Evolutionary conservation across 2,329 filamentous ascomycete genomes (phyloP), one percentile per base, ranked within the genome.

Genomic region (Gyromitra esculenta): DNA sequence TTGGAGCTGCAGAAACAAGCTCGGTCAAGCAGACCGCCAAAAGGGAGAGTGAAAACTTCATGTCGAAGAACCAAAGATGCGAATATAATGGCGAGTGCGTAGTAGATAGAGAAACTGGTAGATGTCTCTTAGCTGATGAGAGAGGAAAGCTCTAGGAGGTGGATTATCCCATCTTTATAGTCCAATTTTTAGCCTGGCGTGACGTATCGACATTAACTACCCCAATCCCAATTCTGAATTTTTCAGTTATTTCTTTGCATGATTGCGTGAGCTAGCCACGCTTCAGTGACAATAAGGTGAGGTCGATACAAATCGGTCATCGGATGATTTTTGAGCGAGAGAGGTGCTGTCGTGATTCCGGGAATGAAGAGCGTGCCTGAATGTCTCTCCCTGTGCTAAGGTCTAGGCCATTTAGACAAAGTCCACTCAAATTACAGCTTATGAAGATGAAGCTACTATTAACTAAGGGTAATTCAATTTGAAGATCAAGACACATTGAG

Each of bases 111-210:
- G 48, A 59, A 59, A 50, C 41, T 39, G 11, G 8, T 9, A 35
- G 45, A 25, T 56, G 18, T 37, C 50, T 54, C 63, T 62, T 43
- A 21, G 39, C 4, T 69, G 72, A 57, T 69, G 72, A 37, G 48
- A 43, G 31, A 63, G 64, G 11, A 48, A 57, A 43, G 8, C 5
- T 50, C 9, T 5, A 11, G 18, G 4, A 35, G 25, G 48, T 21
- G 65, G 72, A 41, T 64, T 65, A 59, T 64, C 37, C 15, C n/a
- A 31, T 21, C 57, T 70, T 75, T 75, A 75, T 70, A 70, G 72
- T 25, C 18, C 25, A 35, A 8, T 5, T 6, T 37, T 37, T 25
- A 48, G 70, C 18, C 25, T 11, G n/a, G n/a, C 21, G 39, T 37
- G 13, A 25, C 13, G 25, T 60, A 59, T 50, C 4, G 39, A 5